Base-by-base conservation (phyloP, 202 grass and related monocot species). In the Zoysia matrella region DNA sequence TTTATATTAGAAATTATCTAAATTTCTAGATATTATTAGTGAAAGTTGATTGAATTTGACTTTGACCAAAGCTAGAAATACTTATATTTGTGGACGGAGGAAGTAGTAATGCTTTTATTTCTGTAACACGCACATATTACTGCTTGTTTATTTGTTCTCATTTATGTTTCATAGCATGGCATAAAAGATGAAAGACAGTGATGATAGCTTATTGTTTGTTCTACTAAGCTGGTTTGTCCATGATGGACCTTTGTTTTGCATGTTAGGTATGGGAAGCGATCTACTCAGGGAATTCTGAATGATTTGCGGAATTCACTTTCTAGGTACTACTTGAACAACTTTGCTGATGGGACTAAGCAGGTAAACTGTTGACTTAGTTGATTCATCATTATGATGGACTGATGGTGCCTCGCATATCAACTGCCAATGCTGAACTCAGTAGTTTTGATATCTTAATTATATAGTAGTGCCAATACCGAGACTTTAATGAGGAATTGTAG, bases 271-370 rank as follows among this genome's bases (percentile, higher is more conserved):
- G 94, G 94, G 46, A 92, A 92, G 58, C 88, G 94, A 87, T 94
- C 88, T 53, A 69, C 82, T 60, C 80, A 86, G 77, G 94, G 94
- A 69, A 97, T 97, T 76, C 12, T 90, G 8, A 92, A 97, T 62
- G 94, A 97, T 76, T 84, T 89, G 55, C 75, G 79, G 78, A 92
- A 97, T 86, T 53, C 94, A 83, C 83, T 97, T 80, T 71, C 79
- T 91, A 82, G 92, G 82, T 97, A 97, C 86, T 97, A 97, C 73
- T 78, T 94, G 67, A 97, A 97, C 86, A 97, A 97, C 82, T 97
- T 97, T 72, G 88, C 55, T 52, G 94, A 97, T 77, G 94, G 94
- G 74, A 94, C 92, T 74, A 97, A 94, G 63, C 94, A 97, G 94
- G 94, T 94, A 67, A 71, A 8, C 75, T 57, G 60, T 58, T 74